phyloP scores from a whole-genome alignment of 139 green algal species.

The Coelastrella sp. region DNA sequence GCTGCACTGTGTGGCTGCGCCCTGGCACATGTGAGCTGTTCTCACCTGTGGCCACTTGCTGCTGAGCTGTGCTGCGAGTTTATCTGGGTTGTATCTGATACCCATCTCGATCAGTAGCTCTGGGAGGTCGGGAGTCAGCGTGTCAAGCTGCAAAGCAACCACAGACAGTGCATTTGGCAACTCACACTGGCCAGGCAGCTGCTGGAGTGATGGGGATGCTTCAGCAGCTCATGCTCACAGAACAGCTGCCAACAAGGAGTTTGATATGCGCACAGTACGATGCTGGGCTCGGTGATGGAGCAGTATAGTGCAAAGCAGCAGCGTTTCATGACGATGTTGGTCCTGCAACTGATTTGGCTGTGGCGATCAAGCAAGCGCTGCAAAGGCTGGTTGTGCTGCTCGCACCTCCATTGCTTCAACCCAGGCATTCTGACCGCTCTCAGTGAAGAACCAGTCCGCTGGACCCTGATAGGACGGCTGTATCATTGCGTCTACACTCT shows the following conservation, averaged over 20 bases:
- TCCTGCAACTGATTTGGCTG: too few relatives aligned
- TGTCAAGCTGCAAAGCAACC: constrained; percentile 85
- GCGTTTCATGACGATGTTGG: too few relatives aligned
- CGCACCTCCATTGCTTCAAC: constrained; percentile 38
- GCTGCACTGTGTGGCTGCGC: too few relatives aligned
- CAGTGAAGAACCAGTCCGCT: constrained; percentile 49
- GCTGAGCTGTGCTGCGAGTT: constrained; percentile 66
- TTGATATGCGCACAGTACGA: too few relatives aligned
- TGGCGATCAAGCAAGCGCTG: too few relatives aligned
- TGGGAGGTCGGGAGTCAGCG: constrained; percentile 80
- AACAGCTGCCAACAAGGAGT: too few relatives aligned
- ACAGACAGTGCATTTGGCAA: constrained; percentile 46
- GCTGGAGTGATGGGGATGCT: too few relatives aligned
- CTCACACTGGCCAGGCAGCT: too few relatives aligned
- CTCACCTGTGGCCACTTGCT: constrained; percentile 69
- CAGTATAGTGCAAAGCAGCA: too few relatives aligned
- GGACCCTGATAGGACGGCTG: constrained; percentile 24
- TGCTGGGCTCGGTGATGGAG: too few relatives aligned
- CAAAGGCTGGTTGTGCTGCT: not conserved
- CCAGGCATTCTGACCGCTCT: constrained; percentile 44
- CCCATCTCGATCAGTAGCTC: constrained; percentile 84
- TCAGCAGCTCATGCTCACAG: too few relatives aligned
- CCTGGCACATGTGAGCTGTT: not conserved
- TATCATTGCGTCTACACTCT: constrained; percentile 29
- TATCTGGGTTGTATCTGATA: constrained; percentile 84